phyloP scores from a whole-genome alignment of 2,329 filamentous ascomycete species.

The Fusarium ramigenum region DNA sequence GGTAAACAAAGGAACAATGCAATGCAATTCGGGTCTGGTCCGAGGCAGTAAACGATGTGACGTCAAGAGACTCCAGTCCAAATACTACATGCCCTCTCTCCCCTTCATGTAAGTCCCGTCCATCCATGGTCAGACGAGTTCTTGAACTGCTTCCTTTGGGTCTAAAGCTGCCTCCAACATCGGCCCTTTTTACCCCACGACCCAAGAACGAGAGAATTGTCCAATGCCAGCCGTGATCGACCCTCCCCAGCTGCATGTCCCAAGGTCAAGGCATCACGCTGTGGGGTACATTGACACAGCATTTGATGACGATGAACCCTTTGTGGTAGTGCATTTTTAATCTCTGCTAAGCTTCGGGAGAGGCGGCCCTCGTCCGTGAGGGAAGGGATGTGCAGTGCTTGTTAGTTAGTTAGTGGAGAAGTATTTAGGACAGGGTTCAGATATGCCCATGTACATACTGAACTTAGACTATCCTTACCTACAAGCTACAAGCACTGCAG shows the following conservation, averaged over 20 bases:
- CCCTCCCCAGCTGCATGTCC: constrained; percentile 15
- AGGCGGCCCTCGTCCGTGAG: neutral
- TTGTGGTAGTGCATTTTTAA: neutral
- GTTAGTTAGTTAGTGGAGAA: neutral
- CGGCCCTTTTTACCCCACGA: constrained; percentile 40
- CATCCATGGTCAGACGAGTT: neutral
- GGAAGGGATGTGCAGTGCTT: constrained; percentile 15
- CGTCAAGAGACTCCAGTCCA: neutral
- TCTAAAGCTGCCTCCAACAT: constrained; percentile 9
- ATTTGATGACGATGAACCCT: constrained; percentile 22
- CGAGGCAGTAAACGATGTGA: constrained; percentile 1
- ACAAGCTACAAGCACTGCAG: neutral
- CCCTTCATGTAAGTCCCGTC: neutral
- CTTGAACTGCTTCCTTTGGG: neutral
- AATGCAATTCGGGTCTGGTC: neutral
- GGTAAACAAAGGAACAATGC: neutral
- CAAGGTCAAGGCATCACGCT: neutral
- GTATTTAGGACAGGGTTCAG: neutral
- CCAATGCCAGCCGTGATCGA: constrained; percentile 13
- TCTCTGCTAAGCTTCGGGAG: neutral
- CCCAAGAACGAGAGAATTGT: constrained; percentile 10
- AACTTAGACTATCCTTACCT: constrained; percentile 4
- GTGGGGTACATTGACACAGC: constrained; percentile 18
- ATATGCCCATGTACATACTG: neutral
- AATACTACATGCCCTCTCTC: neutral